Base-by-base conservation (phyloP, 1,284 basidiomycete genomes). In the Phlebopus sp. region DNA sequence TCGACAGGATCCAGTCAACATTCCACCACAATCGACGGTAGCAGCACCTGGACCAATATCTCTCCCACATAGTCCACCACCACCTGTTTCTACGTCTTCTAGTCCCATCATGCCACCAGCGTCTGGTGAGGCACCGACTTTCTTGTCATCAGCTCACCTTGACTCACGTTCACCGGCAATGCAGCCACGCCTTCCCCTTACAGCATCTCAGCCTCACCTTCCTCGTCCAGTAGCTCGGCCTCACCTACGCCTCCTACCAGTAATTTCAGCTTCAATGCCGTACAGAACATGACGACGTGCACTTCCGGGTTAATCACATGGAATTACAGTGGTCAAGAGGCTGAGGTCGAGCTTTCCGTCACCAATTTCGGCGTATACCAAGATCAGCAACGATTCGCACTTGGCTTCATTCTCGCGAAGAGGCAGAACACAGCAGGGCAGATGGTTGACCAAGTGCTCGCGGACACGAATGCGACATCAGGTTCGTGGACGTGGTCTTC, bases 261-360 rank as follows among this genome's bases (percentile, higher is more conserved):
- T 27, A 52, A 37, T 14, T 54, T 71, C 44, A 23, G 35, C 29
- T 64, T 70, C 46, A 54, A 62, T 41, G 14, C 47, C 34, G 49
- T 63, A 31, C 13, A 58, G 6, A 56, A 67, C 45, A 53, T 68
- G 50, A 60, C 61, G 7, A 68, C 72, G 37, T 77, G 76, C 56
- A 46, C 53, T 4, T 44, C 67, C 8, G 57, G 59, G 18, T 51
- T 55, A n/a, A 63, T 78, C 45, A 53, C 55, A 31, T 78, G 76
- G 77, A 36, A 48, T 15, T 76, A 71, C 53, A 49, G 15, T 17
- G 70, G 74, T 9, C 37, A 62, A 9, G 29, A 47, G 9, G 47
- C 44, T 5, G 38, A 57, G 13, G 37, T 74, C 50, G 39, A 45
- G 13, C 48, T 75, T 9, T 54, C 56, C 37, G 63, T 72, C 43